phyloP scores from a whole-genome alignment of 345 rosid genomes.

The Crucihimalaya himalaica region DNA sequence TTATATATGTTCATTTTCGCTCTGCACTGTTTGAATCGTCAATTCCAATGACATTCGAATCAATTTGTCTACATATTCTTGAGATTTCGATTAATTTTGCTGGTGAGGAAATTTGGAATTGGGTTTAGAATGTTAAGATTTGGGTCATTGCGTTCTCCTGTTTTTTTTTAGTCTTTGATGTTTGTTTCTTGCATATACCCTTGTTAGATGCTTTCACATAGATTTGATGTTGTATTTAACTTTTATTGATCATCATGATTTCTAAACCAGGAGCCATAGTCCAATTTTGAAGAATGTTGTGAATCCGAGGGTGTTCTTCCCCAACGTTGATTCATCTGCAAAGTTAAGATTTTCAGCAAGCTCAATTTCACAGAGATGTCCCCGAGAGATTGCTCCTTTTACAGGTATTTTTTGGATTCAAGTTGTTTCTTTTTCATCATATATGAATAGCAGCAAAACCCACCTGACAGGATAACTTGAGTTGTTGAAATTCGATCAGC shows the following conservation, averaged over 20 bases:
- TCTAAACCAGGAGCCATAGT: slow-evolving; percentile 5
- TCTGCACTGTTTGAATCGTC: not conserved
- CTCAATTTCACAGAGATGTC: slow-evolving; percentile 12
- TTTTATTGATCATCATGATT: not conserved
- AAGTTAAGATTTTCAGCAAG: slow-evolving; percentile 17
- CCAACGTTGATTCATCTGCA: not conserved
- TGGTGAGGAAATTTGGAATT: not conserved
- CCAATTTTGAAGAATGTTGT: slow-evolving; percentile 1
- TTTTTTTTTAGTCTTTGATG: not conserved
- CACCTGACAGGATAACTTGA: not conserved
- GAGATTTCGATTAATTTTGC: not conserved
- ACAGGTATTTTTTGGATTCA: slow-evolving; percentile 19
- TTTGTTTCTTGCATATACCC: not conserved
- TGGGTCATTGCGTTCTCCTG: not conserved
- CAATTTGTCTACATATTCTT: not conserved
- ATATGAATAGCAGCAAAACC: not conserved
- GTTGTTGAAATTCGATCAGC: not conserved
- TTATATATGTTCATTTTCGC: not conserved
- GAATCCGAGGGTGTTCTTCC: slow-evolving; percentile 23
- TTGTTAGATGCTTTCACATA: not conserved
- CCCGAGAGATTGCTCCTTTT: slow-evolving; percentile 17
- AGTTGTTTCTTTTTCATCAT: not conserved
- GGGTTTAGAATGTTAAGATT: not conserved
- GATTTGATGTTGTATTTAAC: slow-evolving; percentile 10
- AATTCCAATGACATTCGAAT: not conserved